A percentile compares a stretch with the other conserved stretches of the same genome.
Conservation (phyloP, 2,329 filamentous ascomycete genomes). For the Fusarium sp. region DNA sequence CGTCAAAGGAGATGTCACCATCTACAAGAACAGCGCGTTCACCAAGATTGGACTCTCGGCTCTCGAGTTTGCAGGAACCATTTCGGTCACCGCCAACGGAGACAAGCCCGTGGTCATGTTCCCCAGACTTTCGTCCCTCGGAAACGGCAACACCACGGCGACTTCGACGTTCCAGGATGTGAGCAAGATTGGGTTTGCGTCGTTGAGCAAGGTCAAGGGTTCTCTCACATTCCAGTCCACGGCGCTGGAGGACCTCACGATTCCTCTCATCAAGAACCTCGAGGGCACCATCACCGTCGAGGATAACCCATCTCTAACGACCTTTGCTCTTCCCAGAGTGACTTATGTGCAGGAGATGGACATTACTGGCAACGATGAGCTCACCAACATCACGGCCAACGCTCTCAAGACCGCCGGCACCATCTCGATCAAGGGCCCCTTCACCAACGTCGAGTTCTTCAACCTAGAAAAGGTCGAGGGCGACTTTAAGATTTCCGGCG, state of each 20-base stretch:
- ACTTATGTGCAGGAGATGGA: constrained; percentile 37
- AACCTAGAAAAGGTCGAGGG: constrained; percentile 41
- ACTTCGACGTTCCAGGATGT: constrained; percentile 37
- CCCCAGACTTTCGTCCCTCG: constrained; percentile 38
- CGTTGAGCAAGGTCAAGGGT: constrained; percentile 40
- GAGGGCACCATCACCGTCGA: constrained; percentile 42
- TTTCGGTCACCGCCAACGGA: constrained; percentile 43
- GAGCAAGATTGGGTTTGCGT: constrained; percentile 38
- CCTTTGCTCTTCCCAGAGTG: constrained; percentile 41
- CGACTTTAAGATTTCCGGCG: constrained; percentile 43
- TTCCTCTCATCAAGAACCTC: constrained; percentile 42
- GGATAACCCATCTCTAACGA: constrained; percentile 39
- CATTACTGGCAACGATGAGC: constrained; percentile 39
- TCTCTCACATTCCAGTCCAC: constrained; percentile 40
- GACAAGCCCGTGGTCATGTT: constrained; percentile 30
- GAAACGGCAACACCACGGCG: constrained; percentile 41
- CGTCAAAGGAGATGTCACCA: constrained; percentile 40
- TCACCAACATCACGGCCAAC: constrained; percentile 45
- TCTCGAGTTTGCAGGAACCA: constrained; percentile 41
- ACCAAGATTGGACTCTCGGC: constrained; percentile 32
- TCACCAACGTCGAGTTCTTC: constrained; percentile 46
- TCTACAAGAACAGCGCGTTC: constrained; percentile 41
- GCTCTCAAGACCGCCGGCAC: constrained; percentile 43
- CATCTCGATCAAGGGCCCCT: constrained; percentile 39
- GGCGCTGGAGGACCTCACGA: constrained; percentile 33